Evolutionary conservation across 495 filamentous ascomycete genomes (phyloP).

Genomic region (Neurospora sp.): DNA sequence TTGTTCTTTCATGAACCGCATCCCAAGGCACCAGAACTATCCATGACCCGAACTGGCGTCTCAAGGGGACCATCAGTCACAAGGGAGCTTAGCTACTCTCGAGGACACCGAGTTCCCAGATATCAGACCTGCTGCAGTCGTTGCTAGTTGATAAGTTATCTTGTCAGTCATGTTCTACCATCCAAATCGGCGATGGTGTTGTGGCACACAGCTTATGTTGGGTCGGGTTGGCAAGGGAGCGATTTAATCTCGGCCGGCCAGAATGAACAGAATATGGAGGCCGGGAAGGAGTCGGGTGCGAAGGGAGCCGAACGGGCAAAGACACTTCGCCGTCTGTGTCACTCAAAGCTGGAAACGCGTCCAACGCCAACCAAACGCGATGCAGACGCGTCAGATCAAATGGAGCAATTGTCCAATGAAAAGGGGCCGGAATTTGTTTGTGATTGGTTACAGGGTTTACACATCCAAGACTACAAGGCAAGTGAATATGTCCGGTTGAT

Average conservation of each 20-base stretch:
- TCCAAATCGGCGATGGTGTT: background rate
- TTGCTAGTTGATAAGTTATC: background rate
- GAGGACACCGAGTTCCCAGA: background rate
- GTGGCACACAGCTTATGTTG: background rate
- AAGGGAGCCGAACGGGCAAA: background rate
- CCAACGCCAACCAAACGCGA: slow-evolving; percentile 14
- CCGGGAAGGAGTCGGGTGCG: background rate
- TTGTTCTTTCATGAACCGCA: background rate
- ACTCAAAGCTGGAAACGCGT: slow-evolving; percentile 11
- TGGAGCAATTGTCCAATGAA: slow-evolving; percentile 12
- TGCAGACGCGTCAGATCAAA: slow-evolving; percentile 13
- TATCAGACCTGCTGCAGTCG: background rate
- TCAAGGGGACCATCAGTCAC: background rate
- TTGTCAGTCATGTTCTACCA: background rate
- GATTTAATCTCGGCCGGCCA: background rate
- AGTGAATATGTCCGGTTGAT: background rate
- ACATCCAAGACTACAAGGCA: background rate
- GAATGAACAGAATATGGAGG: background rate
- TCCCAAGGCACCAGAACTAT: background rate
- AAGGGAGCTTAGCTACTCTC: background rate
- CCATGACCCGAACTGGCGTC: background rate
- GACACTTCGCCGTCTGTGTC: slow-evolving; percentile 3
- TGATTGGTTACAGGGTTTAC: background rate
- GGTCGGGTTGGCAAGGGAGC: background rate
- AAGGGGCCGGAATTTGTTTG: slow-evolving; percentile 1